Evolutionary conservation across 768 basidiomycete genomes (phyloP).

Genomic region (Suillus ampliporus): DNA sequence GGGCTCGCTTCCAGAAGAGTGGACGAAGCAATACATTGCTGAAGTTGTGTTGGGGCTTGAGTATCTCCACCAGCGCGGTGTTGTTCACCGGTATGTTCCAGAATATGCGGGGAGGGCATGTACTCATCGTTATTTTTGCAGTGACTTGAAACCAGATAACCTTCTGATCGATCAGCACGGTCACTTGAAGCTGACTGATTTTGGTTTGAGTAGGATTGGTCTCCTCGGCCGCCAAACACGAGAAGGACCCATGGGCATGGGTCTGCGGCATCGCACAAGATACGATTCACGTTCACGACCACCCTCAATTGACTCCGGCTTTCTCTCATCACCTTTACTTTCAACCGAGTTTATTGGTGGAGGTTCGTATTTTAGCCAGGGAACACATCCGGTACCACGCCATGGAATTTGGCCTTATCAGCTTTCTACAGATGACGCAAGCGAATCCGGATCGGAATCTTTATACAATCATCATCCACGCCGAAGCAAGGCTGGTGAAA

Average conservation of each 20-base stretch:
- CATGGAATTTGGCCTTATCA: constrained; percentile 70
- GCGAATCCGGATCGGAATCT: constrained; percentile 85
- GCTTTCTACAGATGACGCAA: constrained; percentile 76
- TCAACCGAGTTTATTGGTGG: constrained; percentile 57
- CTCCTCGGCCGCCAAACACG: constrained; percentile 96
- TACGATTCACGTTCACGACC: constrained; percentile 77
- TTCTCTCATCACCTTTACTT: constrained; percentile 78
- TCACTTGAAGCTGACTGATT: constrained; percentile 97
- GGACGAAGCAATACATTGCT: constrained; percentile 96
- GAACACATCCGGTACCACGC: constrained; percentile 63
- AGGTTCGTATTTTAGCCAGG: constrained; percentile 83
- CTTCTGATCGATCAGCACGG: constrained; percentile 96
- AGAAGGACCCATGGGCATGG: constrained; percentile 54
- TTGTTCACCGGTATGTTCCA: constrained; percentile 88
- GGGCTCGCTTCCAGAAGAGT: constrained; percentile 93
- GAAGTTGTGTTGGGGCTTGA: constrained; percentile 96
- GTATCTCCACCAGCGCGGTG: constrained; percentile 92
- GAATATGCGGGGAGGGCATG: background rate
- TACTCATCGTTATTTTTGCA: constrained; percentile 35
- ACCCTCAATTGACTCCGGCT: constrained; percentile 80
- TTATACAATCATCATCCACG: constrained; percentile 69
- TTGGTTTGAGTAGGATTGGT: constrained; percentile 96
- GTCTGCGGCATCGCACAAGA: constrained; percentile 58
- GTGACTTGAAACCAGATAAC: constrained; percentile 98
- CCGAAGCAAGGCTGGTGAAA: constrained; percentile 63